Evolutionary conservation across 1,284 basidiomycete genomes (phyloP).

Genomic region (Takashimella koratensis): DNA sequence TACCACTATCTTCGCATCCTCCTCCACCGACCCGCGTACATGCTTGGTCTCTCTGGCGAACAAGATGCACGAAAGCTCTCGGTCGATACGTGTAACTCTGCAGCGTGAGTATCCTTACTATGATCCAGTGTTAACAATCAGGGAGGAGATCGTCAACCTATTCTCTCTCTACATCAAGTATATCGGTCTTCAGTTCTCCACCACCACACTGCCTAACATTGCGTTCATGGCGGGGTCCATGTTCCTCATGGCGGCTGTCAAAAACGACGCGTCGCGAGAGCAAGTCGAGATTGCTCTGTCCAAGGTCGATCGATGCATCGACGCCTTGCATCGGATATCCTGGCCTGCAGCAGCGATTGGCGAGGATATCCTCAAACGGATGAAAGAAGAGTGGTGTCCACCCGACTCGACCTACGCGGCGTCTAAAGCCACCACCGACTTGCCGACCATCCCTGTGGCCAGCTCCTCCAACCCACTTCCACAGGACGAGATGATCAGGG

Average conservation of each 20-base stretch:
- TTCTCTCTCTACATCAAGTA: slow-evolving; percentile 20
- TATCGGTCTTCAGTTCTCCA: slow-evolving; percentile 33
- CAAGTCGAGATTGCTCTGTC: too few relatives aligned
- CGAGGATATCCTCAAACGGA: too few relatives aligned
- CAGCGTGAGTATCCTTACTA: neutral
- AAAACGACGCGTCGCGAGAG: too few relatives aligned
- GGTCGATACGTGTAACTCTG: slow-evolving; percentile 14
- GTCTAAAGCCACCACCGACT: too few relatives aligned
- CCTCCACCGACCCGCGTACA: slow-evolving; percentile 26
- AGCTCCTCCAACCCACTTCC: too few relatives aligned
- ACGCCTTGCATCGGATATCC: too few relatives aligned
- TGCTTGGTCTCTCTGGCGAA: neutral
- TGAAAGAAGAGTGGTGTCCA: too few relatives aligned
- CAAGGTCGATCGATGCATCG: too few relatives aligned
- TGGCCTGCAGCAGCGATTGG: too few relatives aligned
- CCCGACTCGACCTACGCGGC: too few relatives aligned
- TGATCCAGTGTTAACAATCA: neutral
- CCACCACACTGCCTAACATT: slow-evolving; percentile 29
- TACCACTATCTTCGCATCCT: slow-evolving; percentile 25
- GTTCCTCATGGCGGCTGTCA: slow-evolving; percentile 29
- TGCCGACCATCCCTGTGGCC: too few relatives aligned
- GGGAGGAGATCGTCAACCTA: slow-evolving; percentile 19
- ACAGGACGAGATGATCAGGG: too few relatives aligned
- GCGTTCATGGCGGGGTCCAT: slow-evolving; percentile 34
- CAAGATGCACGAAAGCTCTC: slow-evolving; percentile 4